Evolutionary conservation across 805 yeast species (phyloP), one percentile per base, ranked within the genome.

Genomic region (Saturnispora quitensis): DNA sequence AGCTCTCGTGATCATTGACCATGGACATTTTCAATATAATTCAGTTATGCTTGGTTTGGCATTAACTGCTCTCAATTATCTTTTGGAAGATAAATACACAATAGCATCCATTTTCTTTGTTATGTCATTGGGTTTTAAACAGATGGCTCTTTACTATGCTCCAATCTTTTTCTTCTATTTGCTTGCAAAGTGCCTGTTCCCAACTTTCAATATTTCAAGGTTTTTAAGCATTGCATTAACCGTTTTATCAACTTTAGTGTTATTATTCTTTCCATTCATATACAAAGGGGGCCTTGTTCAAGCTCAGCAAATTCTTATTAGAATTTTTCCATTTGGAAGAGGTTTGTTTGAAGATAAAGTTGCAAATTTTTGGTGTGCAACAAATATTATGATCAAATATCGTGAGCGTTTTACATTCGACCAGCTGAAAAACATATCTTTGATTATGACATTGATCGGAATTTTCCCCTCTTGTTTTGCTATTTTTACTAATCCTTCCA

Each of bases 331-430:
- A 1, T 91, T 93, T 58, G 78, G 82, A 44, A 77, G 98, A 63
- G 99, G 99, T 0, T 74, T 93, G 7, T 93, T 95, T 75, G 99
- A 93, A 66, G 98, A 93, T 64, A 93, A 93, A 65, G 98, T 93
- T 15, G 96, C 96, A 40, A 93, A 90, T 63, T 85, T 93, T 61
- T 93, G 99, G 99, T 90, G 98, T 67, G 84, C 96, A n/a, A 72
- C 89, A 1, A 93, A 93, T 65, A 72, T 85, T 1, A 56, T 89
- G 10, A 65, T 90, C 63, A 91, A 91, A 64, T 84, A 88, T 62
- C 81, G 78, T 56, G 60, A 68, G 4, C 47, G 74, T 0, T 84
- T 86, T 60, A 64, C 79, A 2, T 72, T 74, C 17, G 68, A 71
- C 13, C 78, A 85, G 59, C 72, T 93, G 44, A 86, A 87, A 54